Base-by-base conservation (phyloP, 805 yeast species). In the Tetrapisispora iriomotensis region DNA sequence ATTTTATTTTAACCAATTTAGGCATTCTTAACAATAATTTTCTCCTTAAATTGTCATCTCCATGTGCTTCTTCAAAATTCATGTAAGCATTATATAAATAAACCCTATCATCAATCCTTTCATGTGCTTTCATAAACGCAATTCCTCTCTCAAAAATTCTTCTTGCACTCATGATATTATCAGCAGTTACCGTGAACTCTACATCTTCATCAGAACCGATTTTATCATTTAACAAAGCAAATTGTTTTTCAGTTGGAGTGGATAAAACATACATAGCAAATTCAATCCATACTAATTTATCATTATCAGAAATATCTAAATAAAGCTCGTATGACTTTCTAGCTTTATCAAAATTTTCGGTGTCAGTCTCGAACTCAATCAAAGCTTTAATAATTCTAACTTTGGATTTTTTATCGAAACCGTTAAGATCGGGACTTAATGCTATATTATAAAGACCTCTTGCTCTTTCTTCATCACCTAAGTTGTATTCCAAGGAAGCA, bases 381-480 rank as follows among this genome's bases (percentile, higher is more conserved):
- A 65, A 77, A 30, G 57, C 22, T 52, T 58, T 48, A 38, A 54
- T 60, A 66, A 67, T 0, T 64, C 41, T 21, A 44, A 26, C 13
- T 27, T 40, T 45, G 2, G 44, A 37, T 2, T 42, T 41, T 21
- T 40, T 23, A 3, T 51, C 21, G 13, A 59, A 34, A 7, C 42
- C 30, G 23, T 60, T 22, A 27, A 47, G 48, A 6, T 58, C 49
- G 40, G 64, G 38, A 1, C 43, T 37, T 13, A 51, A 18, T 1
- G 81, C 82, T 6, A 82, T 46, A 24, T 74, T 72, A 48, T 64
- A 80, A 3, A 90, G 68, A 0, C 75, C 79, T 20, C 74, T 63
- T n/a, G 79, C 72, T 36, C 97, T 64, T 2, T 75, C 81, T 28
- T 65, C 56, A 42, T 92, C 96, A 15, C 79, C 82, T 20, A 84